Base-by-base conservation (phyloP, 805 yeast species). In the Candida maltosa region DNA sequence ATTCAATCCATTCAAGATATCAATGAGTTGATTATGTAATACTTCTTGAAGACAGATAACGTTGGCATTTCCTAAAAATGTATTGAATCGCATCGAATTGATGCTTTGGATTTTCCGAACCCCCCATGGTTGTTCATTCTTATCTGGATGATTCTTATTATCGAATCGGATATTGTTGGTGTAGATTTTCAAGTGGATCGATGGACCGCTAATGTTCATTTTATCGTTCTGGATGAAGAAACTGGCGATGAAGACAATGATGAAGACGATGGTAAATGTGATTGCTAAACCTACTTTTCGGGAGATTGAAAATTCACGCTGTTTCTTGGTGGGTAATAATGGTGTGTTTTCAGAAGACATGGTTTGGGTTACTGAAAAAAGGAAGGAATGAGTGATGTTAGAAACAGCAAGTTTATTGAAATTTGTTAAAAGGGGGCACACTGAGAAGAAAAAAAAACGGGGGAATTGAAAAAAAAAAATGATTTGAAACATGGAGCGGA, bases 111-210 rank as follows among this genome's bases (percentile, higher is more conserved):
- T 45, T 40, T 60, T 60, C 22, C 82, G 61, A 12, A 45, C 53
- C 4, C 40, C 39, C 82, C 82, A 76, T 1, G 62, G 62, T 34
- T 48, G 45, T 47, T 76, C 83, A 11, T 63, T 65, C 5, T 49
- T 42, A 26, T 47, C 64, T 0, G 56, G 51, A 17, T 50, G 40
- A 15, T 36, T 27, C 19, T 31, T 42, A 44, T 68, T 69, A 39
- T 70, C 76, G 38, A 51, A 68, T 21, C 78, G 51, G 32, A 73
- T 67, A 42, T 73, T 73, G 43, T 73, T 65, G 16, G 73, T 62
- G 45, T 70, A 72, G 4, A 53, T 31, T 12, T 62, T 38, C 6
- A 49, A 26, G 9, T 41, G 43, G n/a, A 56, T 34, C 2, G 47
- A 41, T 6, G 40, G 34, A 14, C 44, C 44, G n/a, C n/a, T n/a